phyloP scores from a whole-genome alignment of 441 rosid species.

The Gossypium davidsonii region DNA sequence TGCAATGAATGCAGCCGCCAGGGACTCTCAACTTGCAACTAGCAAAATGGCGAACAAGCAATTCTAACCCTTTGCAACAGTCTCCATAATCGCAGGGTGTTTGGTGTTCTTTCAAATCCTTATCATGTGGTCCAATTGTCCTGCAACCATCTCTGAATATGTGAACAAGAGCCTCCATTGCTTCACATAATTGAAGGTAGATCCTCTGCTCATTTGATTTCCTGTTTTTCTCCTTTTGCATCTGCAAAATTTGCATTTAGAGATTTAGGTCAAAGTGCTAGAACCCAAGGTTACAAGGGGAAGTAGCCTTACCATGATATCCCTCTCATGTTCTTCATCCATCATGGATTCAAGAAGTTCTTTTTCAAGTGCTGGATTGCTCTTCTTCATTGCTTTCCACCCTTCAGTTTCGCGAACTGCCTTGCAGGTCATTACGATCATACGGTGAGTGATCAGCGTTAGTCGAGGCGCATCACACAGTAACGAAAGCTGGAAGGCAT shows the following conservation, averaged over 20 bases:
- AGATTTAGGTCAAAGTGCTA: neutral
- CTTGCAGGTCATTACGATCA: constrained; percentile 42
- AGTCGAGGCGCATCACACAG: constrained; percentile 83
- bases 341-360: constrained; percentile 46
- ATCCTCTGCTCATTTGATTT: constrained; percentile 49
- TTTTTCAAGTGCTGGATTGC: constrained; percentile 67
- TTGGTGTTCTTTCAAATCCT: constrained; percentile 37
- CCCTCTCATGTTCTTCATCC: constrained; percentile 46
- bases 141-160: constrained; percentile 85
- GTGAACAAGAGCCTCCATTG: constrained; percentile 93
- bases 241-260: constrained; percentile 25
- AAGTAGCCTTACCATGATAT: neutral
- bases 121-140: constrained; percentile 91
- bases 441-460: constrained; percentile 52
- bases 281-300: neutral
- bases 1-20: constrained; percentile 75
- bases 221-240: constrained; percentile 42
- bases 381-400: constrained; percentile 65
- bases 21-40: constrained; percentile 64
- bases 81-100: constrained; percentile 56
- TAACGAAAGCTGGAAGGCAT: constrained; percentile 71
- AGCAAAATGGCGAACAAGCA: constrained; percentile 67
- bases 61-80: constrained; percentile 76
- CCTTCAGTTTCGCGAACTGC: constrained; percentile 53
- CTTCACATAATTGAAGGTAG: constrained; percentile 66